Percentiles rank a stretch among this genome's conserved stretches.
These are phyloP conservation scores for Leccinum angustisporum DNA, from an alignment of 1,284 basidiomycete species.

Conservation along the genomic window DNA sequence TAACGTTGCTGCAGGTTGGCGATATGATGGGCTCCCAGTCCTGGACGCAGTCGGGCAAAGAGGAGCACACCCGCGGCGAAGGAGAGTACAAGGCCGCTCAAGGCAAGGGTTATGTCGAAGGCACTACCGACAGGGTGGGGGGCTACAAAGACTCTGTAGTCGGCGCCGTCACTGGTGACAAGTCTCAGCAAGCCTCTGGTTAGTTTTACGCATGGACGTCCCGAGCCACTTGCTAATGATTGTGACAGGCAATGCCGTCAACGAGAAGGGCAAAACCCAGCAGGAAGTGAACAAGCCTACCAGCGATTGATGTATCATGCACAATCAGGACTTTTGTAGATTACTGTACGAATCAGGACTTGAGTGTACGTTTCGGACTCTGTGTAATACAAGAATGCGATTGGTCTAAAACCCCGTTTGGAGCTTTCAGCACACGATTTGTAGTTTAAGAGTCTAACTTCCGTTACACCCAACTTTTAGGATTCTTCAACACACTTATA, in stretches of 20 bases:
- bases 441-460: not conserved
- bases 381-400: not conserved
- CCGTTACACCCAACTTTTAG: slow-evolving; percentile 63
- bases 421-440: not conserved
- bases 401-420: not conserved
- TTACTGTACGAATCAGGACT: not conserved
- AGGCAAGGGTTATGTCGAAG: slow-evolving; percentile 56
- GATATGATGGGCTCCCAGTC: slow-evolving; percentile 45
- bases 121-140: slow-evolving; percentile 52
- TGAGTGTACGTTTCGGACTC: slow-evolving; percentile 2
- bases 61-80: slow-evolving; percentile 69
- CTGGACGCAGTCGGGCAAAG: slow-evolving; percentile 57
- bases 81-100: slow-evolving; percentile 57
- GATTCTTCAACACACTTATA: slow-evolving; percentile 42
- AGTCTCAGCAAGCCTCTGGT: slow-evolving; percentile 57
- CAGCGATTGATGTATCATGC: not conserved
- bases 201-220: slow-evolving; percentile 17
- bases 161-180: slow-evolving; percentile 66
- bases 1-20: slow-evolving; percentile 39
- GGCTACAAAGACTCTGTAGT: slow-evolving; percentile 71
- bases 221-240: not conserved
- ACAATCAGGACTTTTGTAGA: not conserved
- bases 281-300: slow-evolving; percentile 50
- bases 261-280: slow-evolving; percentile 61
- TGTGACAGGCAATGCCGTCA: slow-evolving; percentile 47